Percentiles rank a stretch among this genome's conserved stretches.
These are phyloP conservation scores for Termitomyces sp. DNA, from an alignment of 768 basidiomycete species.

Conservation along the genomic window DNA sequence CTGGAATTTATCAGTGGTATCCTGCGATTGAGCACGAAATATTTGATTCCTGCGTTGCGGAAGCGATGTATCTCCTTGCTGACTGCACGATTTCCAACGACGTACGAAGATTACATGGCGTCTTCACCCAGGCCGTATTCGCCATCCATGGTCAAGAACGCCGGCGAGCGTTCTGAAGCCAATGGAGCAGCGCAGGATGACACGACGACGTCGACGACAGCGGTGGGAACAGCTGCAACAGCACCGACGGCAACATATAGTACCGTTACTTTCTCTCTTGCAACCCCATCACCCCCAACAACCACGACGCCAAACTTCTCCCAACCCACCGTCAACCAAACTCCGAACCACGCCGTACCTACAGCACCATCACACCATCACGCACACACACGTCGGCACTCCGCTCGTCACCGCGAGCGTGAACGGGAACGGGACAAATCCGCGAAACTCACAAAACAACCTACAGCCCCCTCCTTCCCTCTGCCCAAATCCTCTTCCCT, in stretches of 20 bases:
- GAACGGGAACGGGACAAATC: background rate
- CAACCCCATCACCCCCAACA: background rate
- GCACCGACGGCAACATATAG: background rate
- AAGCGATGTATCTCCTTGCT: constrained; percentile 49
- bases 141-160: background rate
- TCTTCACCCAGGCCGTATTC: constrained; percentile 16
- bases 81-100: constrained; percentile 34
- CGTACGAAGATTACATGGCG: constrained; percentile 33
- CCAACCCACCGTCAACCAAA: background rate
- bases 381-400: background rate
- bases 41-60: constrained; percentile 50
- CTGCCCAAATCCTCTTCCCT: constrained; percentile 26
- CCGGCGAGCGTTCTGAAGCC: background rate
- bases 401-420: background rate
- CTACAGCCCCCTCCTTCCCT: background rate
- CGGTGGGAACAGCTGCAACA: no score
- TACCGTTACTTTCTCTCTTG: background rate
- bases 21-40: constrained; percentile 62
- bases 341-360: background rate
- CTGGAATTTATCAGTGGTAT: constrained; percentile 47
- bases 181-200: background rate
- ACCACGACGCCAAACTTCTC: background rate
- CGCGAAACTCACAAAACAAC: background rate
- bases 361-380: background rate
- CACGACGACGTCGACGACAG: background rate